These are phyloP conservation scores for Arctium minus DNA, from an alignment of 129 eudicot species.

Conservation along the genomic window DNA sequence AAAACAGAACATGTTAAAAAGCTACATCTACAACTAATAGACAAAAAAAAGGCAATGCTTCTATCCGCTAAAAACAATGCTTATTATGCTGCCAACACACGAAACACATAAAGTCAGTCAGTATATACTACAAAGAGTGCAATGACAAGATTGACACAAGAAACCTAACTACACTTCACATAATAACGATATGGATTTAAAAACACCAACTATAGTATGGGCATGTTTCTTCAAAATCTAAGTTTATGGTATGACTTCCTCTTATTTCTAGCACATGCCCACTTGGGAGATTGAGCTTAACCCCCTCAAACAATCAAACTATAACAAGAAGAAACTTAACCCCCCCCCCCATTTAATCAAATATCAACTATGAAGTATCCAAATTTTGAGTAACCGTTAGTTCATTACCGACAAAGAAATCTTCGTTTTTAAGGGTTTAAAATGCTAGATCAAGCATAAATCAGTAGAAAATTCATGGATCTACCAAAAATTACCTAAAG, in stretches of 20 bases:
- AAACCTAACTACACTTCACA: no score
- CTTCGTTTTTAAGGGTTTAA: neutral
- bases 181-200: no score
- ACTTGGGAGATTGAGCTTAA: neutral
- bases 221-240: no score
- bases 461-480: neutral
- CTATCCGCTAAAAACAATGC: neutral
- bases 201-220: no score
- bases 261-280: neutral
- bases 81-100: neutral
- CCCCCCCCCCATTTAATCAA: neutral
- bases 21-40: neutral
- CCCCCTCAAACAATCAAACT: neutral
- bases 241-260: no score
- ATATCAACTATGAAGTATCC: neutral
- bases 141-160: neutral
- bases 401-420: no score
- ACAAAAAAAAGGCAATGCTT: neutral
- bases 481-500: neutral
- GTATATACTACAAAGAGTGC: neutral
- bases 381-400: no score
- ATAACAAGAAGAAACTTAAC: neutral
- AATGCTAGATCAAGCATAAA: neutral
- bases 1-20: slow-evolving; percentile 9
- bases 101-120: neutral